Conservation (phyloP, 148 eudicot species). For the Chenopodium quinoa region DNA sequence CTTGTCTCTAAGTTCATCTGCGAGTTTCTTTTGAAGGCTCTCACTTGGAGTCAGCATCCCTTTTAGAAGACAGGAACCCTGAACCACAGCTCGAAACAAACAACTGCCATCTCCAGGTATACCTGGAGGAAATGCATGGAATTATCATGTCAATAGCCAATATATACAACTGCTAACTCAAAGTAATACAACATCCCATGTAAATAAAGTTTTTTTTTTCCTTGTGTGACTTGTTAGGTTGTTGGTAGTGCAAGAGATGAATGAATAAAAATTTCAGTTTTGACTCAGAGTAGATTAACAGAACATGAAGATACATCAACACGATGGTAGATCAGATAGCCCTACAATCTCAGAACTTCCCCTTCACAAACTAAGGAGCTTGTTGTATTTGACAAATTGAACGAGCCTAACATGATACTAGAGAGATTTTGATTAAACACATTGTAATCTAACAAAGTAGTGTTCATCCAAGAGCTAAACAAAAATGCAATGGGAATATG, state of each 20-base stretch:
- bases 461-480: not conserved
- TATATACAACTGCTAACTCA: not conserved
- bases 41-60: slow-evolving; percentile 70
- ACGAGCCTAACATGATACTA: not conserved
- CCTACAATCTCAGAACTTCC: not conserved
- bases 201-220: not conserved
- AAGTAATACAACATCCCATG: not conserved
- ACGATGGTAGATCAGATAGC: not conserved
- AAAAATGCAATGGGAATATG: not conserved
- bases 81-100: slow-evolving; percentile 75
- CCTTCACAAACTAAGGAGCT: not conserved
- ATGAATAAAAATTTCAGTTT: not conserved
- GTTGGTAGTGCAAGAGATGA: not conserved
- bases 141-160: not conserved
- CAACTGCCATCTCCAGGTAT: slow-evolving; percentile 90
- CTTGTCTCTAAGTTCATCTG: slow-evolving; percentile 73
- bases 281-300: not conserved
- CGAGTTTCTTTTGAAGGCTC: slow-evolving; percentile 60
- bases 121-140: slow-evolving; percentile 39
- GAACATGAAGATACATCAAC: not conserved
- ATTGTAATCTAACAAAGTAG: not conserved
- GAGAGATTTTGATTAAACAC: not conserved
- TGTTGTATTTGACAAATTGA: not conserved
- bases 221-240: not conserved
- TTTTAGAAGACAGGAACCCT: slow-evolving; percentile 63